Percentiles rank a stretch among this genome's conserved stretches.
Evolutionary conservation across 306 rosid species (phyloP).

Genomic region (Luffa acutangula): DNA sequence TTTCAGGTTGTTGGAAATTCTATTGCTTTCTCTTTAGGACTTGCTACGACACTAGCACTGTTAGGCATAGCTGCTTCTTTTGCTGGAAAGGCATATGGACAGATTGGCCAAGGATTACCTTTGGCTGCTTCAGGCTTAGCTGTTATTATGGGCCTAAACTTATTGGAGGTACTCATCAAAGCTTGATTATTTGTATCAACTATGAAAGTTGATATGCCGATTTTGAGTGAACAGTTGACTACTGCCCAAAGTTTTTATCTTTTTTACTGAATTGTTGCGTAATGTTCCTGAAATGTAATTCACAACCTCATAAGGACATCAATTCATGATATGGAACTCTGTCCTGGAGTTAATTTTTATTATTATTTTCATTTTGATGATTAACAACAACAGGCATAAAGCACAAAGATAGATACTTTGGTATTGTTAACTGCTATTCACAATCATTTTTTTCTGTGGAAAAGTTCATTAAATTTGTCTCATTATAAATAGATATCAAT

Average conservation of each 20-base stretch:
- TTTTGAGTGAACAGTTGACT: not conserved
- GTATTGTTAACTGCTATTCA: not conserved
- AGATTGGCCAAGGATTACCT: slow-evolving; percentile 92
- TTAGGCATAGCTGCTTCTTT: slow-evolving; percentile 82
- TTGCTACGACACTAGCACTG: slow-evolving; percentile 86
- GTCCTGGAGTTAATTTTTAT: not conserved
- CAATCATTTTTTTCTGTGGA: not conserved
- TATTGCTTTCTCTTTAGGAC: slow-evolving; percentile 82
- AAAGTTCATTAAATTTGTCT: not conserved
- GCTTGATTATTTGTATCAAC: not conserved
- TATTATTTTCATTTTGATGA: not conserved
- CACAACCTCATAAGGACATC: not conserved
- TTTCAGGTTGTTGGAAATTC: slow-evolving; percentile 81
- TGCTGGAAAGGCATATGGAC: slow-evolving; percentile 98
- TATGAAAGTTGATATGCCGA: not conserved
- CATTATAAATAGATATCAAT: not conserved
- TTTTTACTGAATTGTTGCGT: not conserved
- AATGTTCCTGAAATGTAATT: not conserved
- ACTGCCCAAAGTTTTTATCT: not conserved
- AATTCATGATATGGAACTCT: not conserved
- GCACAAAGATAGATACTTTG: not conserved
- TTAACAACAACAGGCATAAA: not conserved
- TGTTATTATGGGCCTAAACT: slow-evolving; percentile 84
- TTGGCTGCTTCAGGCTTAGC: slow-evolving; percentile 93
- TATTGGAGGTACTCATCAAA: slow-evolving; percentile 55